phyloP scores from a whole-genome alignment of 2,329 filamentous ascomycete genomes.

The Fusarium devonianum region DNA sequence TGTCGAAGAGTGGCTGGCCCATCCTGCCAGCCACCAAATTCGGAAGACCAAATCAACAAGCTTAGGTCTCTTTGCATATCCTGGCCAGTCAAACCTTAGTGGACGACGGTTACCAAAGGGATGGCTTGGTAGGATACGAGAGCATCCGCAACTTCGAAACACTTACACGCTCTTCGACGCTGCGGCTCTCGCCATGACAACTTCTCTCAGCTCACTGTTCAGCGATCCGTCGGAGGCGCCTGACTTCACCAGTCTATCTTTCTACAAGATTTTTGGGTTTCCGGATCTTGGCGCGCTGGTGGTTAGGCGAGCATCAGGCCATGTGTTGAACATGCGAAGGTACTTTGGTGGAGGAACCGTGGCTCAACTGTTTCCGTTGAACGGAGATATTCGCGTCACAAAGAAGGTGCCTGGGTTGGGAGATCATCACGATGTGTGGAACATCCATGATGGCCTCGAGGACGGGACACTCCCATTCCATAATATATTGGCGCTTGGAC shows the following conservation, averaged over 20 bases:
- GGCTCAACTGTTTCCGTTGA: slow-evolving; percentile 55
- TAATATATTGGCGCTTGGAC: slow-evolving; percentile 67
- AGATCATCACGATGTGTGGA: slow-evolving; percentile 46
- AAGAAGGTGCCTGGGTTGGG: slow-evolving; percentile 52
- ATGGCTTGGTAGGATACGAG: slow-evolving; percentile 57
- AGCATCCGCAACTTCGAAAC: slow-evolving; percentile 33
- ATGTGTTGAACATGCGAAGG: slow-evolving; percentile 60
- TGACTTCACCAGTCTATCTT: slow-evolving; percentile 67
- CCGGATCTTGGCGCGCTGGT: slow-evolving; percentile 69
- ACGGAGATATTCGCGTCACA: slow-evolving; percentile 30
- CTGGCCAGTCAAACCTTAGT: slow-evolving; percentile 75
- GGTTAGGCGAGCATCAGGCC: slow-evolving; percentile 62
- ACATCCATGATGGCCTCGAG: slow-evolving; percentile 67
- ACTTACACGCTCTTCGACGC: slow-evolving; percentile 66
- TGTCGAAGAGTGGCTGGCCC: slow-evolving; percentile 54
- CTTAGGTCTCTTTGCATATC: slow-evolving; percentile 65
- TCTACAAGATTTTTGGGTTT: slow-evolving; percentile 74
- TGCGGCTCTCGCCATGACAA: slow-evolving; percentile 70
- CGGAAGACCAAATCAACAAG: slow-evolving; percentile 27
- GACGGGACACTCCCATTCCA: slow-evolving; percentile 73
- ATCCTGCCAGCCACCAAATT: slow-evolving; percentile 31
- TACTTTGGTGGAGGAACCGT: slow-evolving; percentile 76
- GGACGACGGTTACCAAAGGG: slow-evolving; percentile 66
- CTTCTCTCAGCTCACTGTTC: slow-evolving; percentile 60
- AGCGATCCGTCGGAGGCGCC: slow-evolving; percentile 59